Evolutionary conservation across 2,329 filamentous ascomycete species (phyloP).

Genomic region (Fusarium subglutinans): DNA sequence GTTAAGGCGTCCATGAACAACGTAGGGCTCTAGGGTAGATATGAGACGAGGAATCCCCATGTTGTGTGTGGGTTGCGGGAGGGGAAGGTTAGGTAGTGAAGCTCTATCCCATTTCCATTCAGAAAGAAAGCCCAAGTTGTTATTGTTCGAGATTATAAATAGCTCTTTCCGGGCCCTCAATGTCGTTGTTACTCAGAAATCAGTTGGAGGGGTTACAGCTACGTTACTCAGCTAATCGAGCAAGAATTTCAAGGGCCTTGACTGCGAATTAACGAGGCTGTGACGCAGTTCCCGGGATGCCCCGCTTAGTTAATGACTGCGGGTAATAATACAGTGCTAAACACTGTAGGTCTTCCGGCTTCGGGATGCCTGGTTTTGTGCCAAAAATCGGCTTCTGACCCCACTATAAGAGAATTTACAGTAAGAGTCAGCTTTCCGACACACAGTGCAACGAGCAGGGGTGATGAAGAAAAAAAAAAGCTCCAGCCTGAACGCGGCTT

Average conservation of each 20-base stretch:
- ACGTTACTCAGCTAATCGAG: neutral
- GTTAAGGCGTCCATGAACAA: constrained; percentile 53
- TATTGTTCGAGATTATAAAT: too few relatives aligned
- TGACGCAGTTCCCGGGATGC: constrained; percentile 33
- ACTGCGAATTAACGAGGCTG: constrained; percentile 5
- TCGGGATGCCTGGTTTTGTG: neutral
- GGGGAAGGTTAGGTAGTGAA: neutral
- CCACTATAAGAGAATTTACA: constrained; percentile 16
- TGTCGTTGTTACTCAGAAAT: neutral
- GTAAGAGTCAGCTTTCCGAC: neutral
- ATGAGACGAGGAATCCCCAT: constrained; percentile 71
- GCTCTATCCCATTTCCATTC: neutral
- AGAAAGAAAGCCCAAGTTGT: neutral
- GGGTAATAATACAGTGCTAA: constrained; percentile 5
- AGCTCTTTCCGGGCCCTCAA: neutral
- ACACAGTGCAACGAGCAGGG: constrained; percentile 26
- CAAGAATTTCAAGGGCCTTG: neutral
- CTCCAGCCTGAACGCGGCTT: constrained; percentile 31
- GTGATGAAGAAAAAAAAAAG: constrained; percentile 42
- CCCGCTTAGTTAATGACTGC: constrained; percentile 33
- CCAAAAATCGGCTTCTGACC: neutral
- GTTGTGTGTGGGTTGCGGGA: neutral
- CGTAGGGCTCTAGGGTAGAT: constrained; percentile 62
- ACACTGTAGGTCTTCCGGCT: constrained; percentile 17
- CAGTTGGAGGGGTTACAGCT: neutral